Percentiles rank a stretch among this genome's conserved stretches.
These are phyloP conservation scores for Metarhizium anisopliae DNA, from an alignment of 2,329 filamentous ascomycete species.

Conservation along the genomic window DNA sequence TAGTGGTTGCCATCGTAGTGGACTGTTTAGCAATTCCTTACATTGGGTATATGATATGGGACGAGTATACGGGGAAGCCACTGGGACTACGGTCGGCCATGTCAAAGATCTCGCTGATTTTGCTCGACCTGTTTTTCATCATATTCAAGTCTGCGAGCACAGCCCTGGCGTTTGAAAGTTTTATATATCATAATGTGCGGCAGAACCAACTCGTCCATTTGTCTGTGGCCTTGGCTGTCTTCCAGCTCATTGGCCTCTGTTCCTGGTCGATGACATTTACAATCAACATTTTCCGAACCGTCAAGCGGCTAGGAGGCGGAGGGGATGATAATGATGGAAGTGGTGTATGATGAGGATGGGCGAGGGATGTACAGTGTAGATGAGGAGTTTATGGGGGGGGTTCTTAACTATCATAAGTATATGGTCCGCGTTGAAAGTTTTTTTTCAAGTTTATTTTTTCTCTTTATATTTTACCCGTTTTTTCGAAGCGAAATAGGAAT, in stretches of 20 bases:
- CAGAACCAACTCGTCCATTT: slow-evolving; percentile 38
- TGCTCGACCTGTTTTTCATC: slow-evolving; percentile 92
- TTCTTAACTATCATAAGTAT: too few species aligned
- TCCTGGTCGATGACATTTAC: slow-evolving; percentile 89
- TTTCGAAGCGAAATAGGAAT: neutral
- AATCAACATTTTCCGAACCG: slow-evolving; percentile 69
- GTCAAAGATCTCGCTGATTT: slow-evolving; percentile 80
- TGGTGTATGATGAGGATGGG: neutral
- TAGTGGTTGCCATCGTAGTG: slow-evolving; percentile 80
- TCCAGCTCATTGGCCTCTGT: slow-evolving; percentile 71
- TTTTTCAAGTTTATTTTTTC: too few species aligned
- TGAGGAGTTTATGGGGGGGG: too few species aligned
- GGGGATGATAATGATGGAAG: slow-evolving; percentile 24
- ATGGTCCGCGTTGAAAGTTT: too few species aligned
- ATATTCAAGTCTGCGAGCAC: slow-evolving; percentile 95
- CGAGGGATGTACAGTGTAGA: neutral
- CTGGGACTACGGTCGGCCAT: slow-evolving; percentile 75
- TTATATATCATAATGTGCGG: slow-evolving; percentile 48
- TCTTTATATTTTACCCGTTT: too few species aligned
- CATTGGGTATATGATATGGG: slow-evolving; percentile 86
- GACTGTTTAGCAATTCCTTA: slow-evolving; percentile 86
- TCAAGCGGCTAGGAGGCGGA: slow-evolving; percentile 50
- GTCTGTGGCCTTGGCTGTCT: slow-evolving; percentile 62
- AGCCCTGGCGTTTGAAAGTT: slow-evolving; percentile 76
- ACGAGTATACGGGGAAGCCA: slow-evolving; percentile 93